Percentiles rank a stretch among this genome's conserved stretches.
Evolutionary conservation across 805 yeast species (phyloP).

Genomic region (Yarrowia yakushimensis): DNA sequence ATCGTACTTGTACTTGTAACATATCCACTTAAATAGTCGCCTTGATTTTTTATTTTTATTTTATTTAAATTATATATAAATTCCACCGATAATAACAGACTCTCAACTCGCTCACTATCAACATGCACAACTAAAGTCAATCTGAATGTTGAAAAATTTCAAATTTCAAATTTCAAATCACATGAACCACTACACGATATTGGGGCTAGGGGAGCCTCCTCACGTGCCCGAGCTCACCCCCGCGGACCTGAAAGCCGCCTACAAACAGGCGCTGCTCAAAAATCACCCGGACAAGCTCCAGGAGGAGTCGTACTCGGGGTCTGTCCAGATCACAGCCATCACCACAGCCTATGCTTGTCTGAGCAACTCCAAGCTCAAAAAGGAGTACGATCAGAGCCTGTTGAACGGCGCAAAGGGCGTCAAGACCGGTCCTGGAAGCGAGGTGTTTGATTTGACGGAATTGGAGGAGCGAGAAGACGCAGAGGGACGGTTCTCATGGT

Average conservation of each 20-base stretch:
- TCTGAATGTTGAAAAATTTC: too few species aligned
- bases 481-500: constrained; percentile 34
- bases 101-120: too few species aligned
- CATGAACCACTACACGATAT: constrained; percentile 21
- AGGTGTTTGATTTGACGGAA: constrained; percentile 60
- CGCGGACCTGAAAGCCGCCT: constrained; percentile 53
- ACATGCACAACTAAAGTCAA: neutral
- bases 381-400: constrained; percentile 54
- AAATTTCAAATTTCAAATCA: neutral
- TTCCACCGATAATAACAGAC: too few species aligned
- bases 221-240: neutral
- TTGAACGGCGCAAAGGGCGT: neutral
- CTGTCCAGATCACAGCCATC: constrained; percentile 42
- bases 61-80: too few species aligned
- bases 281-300: constrained; percentile 75
- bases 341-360: constrained; percentile 64
- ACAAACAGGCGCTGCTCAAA: constrained; percentile 53
- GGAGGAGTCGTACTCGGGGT: constrained; percentile 6
- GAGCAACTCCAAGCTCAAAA: constrained; percentile 42
- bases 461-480: constrained; percentile 45
- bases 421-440: constrained; percentile 40
- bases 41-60: too few species aligned
- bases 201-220: constrained; percentile 14
- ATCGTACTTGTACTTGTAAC: too few species aligned
- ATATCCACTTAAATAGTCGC: too few species aligned